A percentile compares a stretch with the other conserved stretches of the same genome.
phyloP scores from a whole-genome alignment of 1,284 basidiomycete genomes.

The Austroboletus niveus region DNA sequence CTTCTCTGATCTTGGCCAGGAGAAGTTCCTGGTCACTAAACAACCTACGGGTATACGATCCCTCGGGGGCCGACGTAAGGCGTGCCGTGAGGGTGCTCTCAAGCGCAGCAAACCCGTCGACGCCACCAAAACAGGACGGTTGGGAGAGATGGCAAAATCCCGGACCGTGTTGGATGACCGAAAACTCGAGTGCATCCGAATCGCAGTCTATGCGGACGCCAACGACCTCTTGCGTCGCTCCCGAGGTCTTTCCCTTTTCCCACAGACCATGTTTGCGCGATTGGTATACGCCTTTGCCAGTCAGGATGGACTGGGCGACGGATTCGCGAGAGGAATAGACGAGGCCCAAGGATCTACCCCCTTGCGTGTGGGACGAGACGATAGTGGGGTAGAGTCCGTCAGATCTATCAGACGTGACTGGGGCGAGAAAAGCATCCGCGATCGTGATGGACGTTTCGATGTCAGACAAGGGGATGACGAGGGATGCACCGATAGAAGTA shows the following conservation, averaged over 20 bases:
- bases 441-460: constrained; percentile 69
- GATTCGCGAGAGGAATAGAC: constrained; percentile 96
- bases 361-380: constrained; percentile 73
- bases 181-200: constrained; percentile 88
- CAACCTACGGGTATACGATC: constrained; percentile 89
- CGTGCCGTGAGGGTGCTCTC: constrained; percentile 81
- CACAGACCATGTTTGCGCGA: constrained; percentile 95
- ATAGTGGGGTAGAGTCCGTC: constrained; percentile 95
- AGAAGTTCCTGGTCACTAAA: constrained; percentile 85
- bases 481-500: constrained; percentile 56
- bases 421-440: constrained; percentile 84
- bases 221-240: constrained; percentile 88
- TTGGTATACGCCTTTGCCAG: constrained; percentile 94
- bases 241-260: constrained; percentile 96
- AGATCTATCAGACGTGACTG: constrained; percentile 81
- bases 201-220: constrained; percentile 91
- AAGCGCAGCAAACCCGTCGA: constrained; percentile 78
- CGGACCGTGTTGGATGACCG: constrained; percentile 85
- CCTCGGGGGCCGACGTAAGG: constrained; percentile 76
- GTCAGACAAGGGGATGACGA: constrained; percentile 74
- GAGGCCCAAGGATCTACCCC: constrained; percentile 82
- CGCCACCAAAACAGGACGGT: constrained; percentile 83
- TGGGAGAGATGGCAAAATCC: constrained; percentile 94
- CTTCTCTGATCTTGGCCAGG: constrained; percentile 95
- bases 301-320: constrained; percentile 82